These are phyloP conservation scores for Lachancea nothofagi DNA, from an alignment of 805 yeast genomes.

Conservation along the genomic window DNA sequence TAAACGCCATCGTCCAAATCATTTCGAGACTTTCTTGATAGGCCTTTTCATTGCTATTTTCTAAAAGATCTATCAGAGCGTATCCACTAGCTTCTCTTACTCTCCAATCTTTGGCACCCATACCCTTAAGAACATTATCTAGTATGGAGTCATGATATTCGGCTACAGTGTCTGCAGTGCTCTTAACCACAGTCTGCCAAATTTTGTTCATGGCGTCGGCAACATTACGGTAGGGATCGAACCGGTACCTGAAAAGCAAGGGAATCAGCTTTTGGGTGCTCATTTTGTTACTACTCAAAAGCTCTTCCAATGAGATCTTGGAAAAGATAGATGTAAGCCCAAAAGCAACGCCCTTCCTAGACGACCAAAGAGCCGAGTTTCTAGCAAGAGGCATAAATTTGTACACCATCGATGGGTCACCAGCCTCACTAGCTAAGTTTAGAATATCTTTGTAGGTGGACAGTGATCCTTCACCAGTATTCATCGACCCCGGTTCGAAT, in stretches of 20 bases:
- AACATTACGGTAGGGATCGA: slow-evolving; percentile 76
- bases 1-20: slow-evolving; percentile 83
- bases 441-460: slow-evolving; percentile 89
- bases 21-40: slow-evolving; percentile 52
- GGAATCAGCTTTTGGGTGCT: slow-evolving; percentile 66
- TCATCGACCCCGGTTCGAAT: slow-evolving; percentile 76
- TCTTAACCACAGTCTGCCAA: slow-evolving; percentile 67
- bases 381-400: slow-evolving; percentile 90
- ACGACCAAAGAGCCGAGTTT: slow-evolving; percentile 84
- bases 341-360: slow-evolving; percentile 89
- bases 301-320: slow-evolving; percentile 62
- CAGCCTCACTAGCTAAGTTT: slow-evolving; percentile 86
- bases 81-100: slow-evolving; percentile 80
- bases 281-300: slow-evolving; percentile 48
- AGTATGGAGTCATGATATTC: slow-evolving; percentile 54
- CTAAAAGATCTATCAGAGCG: slow-evolving; percentile 66
- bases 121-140: slow-evolving; percentile 55
- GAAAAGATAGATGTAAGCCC: slow-evolving; percentile 84
- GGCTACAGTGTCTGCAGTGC: slow-evolving; percentile 48
- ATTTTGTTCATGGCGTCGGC: slow-evolving; percentile 81
- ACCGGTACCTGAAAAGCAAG: slow-evolving; percentile 73
- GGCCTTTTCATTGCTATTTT: slow-evolving; percentile 45
- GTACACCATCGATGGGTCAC: slow-evolving; percentile 90
- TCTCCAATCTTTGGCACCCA: slow-evolving; percentile 88
- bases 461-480: slow-evolving; percentile 78